Conservation (phyloP, 2,329 filamentous ascomycete genomes). For the Cladobotryum protrusum region DNA sequence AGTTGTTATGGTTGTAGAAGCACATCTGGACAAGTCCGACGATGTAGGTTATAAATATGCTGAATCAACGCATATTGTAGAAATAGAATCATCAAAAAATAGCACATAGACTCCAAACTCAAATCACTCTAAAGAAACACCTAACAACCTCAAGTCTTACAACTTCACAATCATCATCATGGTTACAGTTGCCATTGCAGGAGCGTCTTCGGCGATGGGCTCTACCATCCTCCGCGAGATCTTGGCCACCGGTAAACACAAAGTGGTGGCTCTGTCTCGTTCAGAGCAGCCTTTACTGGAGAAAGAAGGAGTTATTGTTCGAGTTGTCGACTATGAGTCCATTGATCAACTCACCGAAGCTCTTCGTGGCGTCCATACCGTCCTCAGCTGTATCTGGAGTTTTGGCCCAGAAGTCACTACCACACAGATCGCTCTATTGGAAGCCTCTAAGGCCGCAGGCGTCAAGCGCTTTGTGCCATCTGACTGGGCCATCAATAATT, state of each 20-base stretch:
- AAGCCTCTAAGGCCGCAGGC: constrained; percentile 3
- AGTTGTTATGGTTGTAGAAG: too few relatives aligned
- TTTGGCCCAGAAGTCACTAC: not conserved
- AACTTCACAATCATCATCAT: constrained; percentile 1
- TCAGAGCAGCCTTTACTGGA: constrained; percentile 4
- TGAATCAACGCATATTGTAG: too few relatives aligned
- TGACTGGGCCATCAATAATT: constrained; percentile 5
- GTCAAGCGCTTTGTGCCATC: constrained; percentile 2
- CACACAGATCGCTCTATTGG: constrained; percentile 4
- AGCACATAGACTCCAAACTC: too few relatives aligned
- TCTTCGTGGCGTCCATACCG: constrained; percentile 6
- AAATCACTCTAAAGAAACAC: too few relatives aligned
- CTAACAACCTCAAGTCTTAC: too few relatives aligned
- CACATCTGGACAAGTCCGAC: too few relatives aligned
- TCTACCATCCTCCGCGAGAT: constrained; percentile 9
- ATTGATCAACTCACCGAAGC: constrained; percentile 2
- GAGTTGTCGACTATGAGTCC: constrained; percentile 3
- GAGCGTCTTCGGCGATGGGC: constrained; percentile 5
- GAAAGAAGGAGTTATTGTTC: not conserved
- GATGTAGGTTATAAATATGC: too few relatives aligned
- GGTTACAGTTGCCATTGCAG: constrained; percentile 7
- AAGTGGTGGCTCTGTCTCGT: constrained; percentile 5
- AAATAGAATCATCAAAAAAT: too few relatives aligned
- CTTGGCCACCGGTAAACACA: constrained; percentile 6
- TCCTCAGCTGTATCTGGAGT: constrained; percentile 6